Percentiles rank a stretch among this genome's conserved stretches.
These are phyloP conservation scores for Geotrichum carabidarum DNA, from an alignment of 1,139 yeast genomes.

Conservation along the genomic window DNA sequence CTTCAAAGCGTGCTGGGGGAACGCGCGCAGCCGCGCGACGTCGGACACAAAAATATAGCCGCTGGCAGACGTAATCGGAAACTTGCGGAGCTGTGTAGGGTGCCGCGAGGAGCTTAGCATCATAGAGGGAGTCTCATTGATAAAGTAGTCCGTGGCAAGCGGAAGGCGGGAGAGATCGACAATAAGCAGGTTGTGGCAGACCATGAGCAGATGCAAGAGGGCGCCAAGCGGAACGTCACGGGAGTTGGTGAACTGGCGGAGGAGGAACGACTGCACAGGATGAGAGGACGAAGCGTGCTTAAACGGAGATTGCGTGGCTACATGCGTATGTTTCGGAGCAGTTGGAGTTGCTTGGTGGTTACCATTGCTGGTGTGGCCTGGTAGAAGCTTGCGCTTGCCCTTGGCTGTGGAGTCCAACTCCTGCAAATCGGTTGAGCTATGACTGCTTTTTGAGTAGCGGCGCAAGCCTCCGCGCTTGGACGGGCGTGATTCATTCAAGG, in stretches of 20 bases:
- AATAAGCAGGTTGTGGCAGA: constrained; percentile 26
- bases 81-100: background rate
- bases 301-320: background rate
- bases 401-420: constrained; percentile 2
- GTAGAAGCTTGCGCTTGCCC: background rate
- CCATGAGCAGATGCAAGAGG: constrained; percentile 27
- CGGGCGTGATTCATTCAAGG: background rate
- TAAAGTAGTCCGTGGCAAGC: constrained; percentile 31
- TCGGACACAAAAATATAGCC: constrained; percentile 30
- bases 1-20: constrained; percentile 28
- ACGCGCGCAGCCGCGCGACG: constrained; percentile 28
- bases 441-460: background rate
- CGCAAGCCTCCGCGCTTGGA: background rate
- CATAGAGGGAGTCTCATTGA: constrained; percentile 17
- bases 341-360: background rate
- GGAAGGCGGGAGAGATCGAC: constrained; percentile 30
- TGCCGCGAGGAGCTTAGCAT: background rate
- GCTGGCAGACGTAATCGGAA: constrained; percentile 23
- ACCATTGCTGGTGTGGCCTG: background rate
- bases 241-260: constrained; percentile 24
- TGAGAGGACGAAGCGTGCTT: constrained; percentile 18
- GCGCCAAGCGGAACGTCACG: constrained; percentile 32
- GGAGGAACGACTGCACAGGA: constrained; percentile 28
- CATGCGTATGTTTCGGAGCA: background rate
- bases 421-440: background rate